phyloP scores from a whole-genome alignment of 2,329 filamentous ascomycete species.

The Colletotrichum acutatum region DNA sequence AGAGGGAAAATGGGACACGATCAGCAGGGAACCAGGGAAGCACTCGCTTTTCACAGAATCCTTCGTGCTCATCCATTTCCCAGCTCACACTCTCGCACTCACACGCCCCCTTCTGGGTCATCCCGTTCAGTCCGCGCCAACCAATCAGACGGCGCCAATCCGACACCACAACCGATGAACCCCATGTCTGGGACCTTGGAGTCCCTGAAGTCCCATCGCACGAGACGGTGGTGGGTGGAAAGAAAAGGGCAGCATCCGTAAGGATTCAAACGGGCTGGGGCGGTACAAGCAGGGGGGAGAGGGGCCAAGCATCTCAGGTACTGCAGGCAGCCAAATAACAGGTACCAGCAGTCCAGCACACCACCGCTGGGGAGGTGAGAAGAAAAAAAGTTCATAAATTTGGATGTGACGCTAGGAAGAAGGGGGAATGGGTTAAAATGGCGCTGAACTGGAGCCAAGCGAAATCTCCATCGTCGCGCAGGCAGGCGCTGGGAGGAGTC shows the following conservation, averaged over 20 bases:
- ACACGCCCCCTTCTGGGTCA: not conserved
- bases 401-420: constrained; percentile 6
- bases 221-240: not conserved
- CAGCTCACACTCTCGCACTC: not conserved
- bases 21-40: not conserved
- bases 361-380: not conserved
- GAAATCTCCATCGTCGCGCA: not conserved
- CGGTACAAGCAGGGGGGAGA: not conserved
- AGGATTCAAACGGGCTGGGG: not conserved
- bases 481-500: not conserved
- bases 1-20: not conserved
- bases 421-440: not conserved
- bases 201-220: not conserved
- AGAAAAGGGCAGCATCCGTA: not conserved
- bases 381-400: not conserved
- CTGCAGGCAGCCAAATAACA: not conserved
- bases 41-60: constrained; percentile 1
- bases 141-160: not conserved
- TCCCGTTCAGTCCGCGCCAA: not conserved
- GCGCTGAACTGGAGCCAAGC: constrained; percentile 1
- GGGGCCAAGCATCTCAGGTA: not conserved
- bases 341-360: not conserved
- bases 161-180: not conserved
- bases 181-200: not conserved
- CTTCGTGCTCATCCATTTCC: not conserved